phyloP scores from a whole-genome alignment of 768 basidiomycete species.

The Trametes maxima region DNA sequence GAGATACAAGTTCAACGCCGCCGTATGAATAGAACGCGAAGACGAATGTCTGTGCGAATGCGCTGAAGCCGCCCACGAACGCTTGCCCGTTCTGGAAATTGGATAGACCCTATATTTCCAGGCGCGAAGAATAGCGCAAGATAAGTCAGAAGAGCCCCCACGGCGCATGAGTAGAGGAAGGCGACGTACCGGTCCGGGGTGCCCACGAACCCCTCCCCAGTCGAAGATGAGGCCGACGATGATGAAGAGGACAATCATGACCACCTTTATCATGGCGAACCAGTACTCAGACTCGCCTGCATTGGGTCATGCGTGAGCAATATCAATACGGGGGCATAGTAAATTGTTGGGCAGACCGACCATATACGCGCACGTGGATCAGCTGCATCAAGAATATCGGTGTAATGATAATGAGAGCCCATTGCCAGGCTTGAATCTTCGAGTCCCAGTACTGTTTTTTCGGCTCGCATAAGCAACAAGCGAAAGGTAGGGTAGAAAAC shows the following conservation, averaged over 20 bases:
- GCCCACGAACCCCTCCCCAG: conserved; percentile 59
- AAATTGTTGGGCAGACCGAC: conserved; percentile 38
- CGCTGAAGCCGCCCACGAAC: conserved; percentile 54
- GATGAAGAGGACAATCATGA: conserved; percentile 64
- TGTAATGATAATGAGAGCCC: conserved; percentile 56
- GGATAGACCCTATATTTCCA: conserved; percentile 44
- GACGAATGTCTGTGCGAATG: conserved; percentile 61
- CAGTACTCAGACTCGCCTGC: conserved; percentile 62
- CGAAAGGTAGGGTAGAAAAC: neutral
- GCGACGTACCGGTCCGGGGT: conserved; percentile 59
- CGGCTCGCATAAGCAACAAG: conserved; percentile 11
- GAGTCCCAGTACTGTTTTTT: conserved; percentile 45
- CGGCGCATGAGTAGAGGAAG: neutral
- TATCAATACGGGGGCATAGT: neutral
- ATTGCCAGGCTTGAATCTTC: conserved; percentile 52
- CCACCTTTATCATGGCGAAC: conserved; percentile 65
- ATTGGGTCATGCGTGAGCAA: neutral
- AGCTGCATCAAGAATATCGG: conserved; percentile 56
- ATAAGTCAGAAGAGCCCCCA: neutral
- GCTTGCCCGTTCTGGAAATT: conserved; percentile 54
- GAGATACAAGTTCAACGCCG: conserved; percentile 68
- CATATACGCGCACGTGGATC: conserved; percentile 60
- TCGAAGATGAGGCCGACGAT: conserved; percentile 62
- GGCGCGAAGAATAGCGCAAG: neutral
- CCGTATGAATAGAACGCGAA: conserved; percentile 73